These are phyloP conservation scores for Batrachochytrium dendrobatidis DNA, from an alignment of 371 early-diverging fungal species.

Conservation along the genomic window DNA sequence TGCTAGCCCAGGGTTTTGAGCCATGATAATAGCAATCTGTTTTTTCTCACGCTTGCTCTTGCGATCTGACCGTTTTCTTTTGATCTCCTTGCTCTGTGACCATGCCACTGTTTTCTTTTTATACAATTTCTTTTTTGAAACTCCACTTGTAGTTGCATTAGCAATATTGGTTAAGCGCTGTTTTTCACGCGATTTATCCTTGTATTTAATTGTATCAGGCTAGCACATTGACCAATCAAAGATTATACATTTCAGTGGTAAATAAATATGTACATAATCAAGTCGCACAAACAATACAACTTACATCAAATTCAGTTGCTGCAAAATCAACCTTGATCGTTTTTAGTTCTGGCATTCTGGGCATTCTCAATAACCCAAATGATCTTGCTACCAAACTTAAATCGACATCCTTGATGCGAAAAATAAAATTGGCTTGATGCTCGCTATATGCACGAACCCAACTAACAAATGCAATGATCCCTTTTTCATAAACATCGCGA, in stretches of 20 bases:
- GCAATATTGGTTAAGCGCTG: slow-evolving; percentile 56
- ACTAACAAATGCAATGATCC: slow-evolving; percentile 79
- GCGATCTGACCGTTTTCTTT: slow-evolving; percentile 55
- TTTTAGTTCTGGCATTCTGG: slow-evolving; percentile 90
- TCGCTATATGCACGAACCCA: slow-evolving; percentile 84
- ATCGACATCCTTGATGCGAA: slow-evolving; percentile 77
- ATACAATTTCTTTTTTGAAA: slow-evolving; percentile 6
- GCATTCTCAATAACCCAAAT: slow-evolving; percentile 71
- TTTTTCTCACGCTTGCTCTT: slow-evolving; percentile 57
- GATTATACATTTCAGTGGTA: slow-evolving; percentile 20
- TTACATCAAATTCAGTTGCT: slow-evolving; percentile 44
- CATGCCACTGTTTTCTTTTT: slow-evolving; percentile 46
- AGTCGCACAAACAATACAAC: slow-evolving; percentile 10
- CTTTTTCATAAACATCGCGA: slow-evolving; percentile 30
- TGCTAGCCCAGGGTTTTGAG: too few species aligned
- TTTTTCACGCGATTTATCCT: slow-evolving; percentile 68
- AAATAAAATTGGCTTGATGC: slow-evolving; percentile 89
- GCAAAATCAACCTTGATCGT: slow-evolving; percentile 42
- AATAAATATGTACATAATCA: slow-evolving; percentile 12
- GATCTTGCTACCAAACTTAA: slow-evolving; percentile 62
- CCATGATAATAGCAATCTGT: slow-evolving; percentile 30
- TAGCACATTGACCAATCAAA: slow-evolving; percentile 16
- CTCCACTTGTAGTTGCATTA: slow-evolving; percentile 8
- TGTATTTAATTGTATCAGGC: slow-evolving; percentile 53
- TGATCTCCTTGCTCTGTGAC: slow-evolving; percentile 64